These are phyloP conservation scores for Nematodospora valgi DNA, from an alignment of 805 yeast genomes.

Conservation along the genomic window DNA sequence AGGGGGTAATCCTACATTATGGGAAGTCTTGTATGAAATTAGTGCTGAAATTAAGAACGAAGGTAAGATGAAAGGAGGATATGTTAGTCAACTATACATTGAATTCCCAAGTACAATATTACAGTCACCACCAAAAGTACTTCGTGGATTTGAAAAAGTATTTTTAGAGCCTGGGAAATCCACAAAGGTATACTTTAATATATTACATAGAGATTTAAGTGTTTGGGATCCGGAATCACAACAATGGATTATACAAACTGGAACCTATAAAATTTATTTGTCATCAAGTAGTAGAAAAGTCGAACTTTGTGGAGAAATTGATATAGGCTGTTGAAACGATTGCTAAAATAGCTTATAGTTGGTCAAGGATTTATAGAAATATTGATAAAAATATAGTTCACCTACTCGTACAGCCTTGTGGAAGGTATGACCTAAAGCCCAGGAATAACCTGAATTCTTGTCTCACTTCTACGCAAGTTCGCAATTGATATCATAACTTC, in stretches of 20 bases:
- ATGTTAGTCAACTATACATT: constrained; percentile 52
- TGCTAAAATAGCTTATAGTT: too few species aligned
- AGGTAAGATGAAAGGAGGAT: constrained; percentile 45
- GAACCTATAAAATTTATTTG: constrained; percentile 49
- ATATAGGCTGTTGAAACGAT: constrained; percentile 27
- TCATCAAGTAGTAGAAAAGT: constrained; percentile 48
- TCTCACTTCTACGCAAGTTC: too few species aligned
- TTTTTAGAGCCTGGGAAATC: constrained; percentile 40
- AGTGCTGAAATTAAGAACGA: constrained; percentile 45
- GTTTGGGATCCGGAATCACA: constrained; percentile 54
- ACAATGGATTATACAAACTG: constrained; percentile 58
- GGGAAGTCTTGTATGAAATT: constrained; percentile 50
- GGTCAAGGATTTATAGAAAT: too few species aligned
- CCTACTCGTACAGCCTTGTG: too few species aligned
- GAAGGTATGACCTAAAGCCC: too few species aligned
- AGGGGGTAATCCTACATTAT: constrained; percentile 60
- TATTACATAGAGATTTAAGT: constrained; percentile 51
- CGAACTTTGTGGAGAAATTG: constrained; percentile 45
- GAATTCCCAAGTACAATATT: constrained; percentile 46
- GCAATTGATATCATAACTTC: too few species aligned
- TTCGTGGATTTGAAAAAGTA: constrained; percentile 58
- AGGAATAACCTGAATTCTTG: too few species aligned
- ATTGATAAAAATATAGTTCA: too few species aligned
- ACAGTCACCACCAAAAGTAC: constrained; percentile 50
- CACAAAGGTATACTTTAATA: constrained; percentile 36